These are phyloP conservation scores for Pichia membranifaciens DNA, from an alignment of 805 yeast genomes.

Conservation along the genomic window DNA sequence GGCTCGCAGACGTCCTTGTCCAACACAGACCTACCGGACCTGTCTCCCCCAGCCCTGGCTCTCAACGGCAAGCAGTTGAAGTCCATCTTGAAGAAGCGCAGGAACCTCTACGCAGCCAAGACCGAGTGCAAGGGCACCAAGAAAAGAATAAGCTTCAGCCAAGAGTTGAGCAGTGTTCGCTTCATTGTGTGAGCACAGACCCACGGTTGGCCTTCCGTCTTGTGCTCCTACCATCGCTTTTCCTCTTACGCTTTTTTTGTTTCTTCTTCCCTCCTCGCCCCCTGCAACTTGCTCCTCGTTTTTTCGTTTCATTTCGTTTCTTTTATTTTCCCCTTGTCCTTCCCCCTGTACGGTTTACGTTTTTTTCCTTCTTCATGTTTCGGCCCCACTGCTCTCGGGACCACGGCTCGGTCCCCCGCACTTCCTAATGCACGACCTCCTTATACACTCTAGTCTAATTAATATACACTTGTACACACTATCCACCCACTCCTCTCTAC, in stretches of 20 bases:
- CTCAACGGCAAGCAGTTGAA: slow-evolving; percentile 1
- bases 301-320: too few species aligned
- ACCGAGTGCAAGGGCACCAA: neutral
- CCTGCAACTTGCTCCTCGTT: too few species aligned
- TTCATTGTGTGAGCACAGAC: slow-evolving; percentile 1
- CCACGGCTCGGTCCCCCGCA: too few species aligned
- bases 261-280: too few species aligned
- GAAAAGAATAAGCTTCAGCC: slow-evolving; percentile 8
- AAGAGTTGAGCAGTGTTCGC: slow-evolving; percentile 4
- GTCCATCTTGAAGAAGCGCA: slow-evolving; percentile 8
- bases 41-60: neutral
- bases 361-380: neutral
- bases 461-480: too few species aligned
- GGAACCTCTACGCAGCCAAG: neutral
- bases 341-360: too few species aligned
- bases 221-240: too few species aligned
- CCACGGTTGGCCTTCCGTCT: too few species aligned
- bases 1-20: neutral
- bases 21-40: neutral
- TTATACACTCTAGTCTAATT: too few species aligned
- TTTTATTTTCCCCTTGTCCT: neutral
- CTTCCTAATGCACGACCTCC: too few species aligned
- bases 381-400: neutral
- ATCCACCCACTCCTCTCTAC: too few species aligned
- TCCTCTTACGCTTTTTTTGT: too few species aligned